Conservation (phyloP, 345 rosid genomes). For the Balakata baccata region DNA sequence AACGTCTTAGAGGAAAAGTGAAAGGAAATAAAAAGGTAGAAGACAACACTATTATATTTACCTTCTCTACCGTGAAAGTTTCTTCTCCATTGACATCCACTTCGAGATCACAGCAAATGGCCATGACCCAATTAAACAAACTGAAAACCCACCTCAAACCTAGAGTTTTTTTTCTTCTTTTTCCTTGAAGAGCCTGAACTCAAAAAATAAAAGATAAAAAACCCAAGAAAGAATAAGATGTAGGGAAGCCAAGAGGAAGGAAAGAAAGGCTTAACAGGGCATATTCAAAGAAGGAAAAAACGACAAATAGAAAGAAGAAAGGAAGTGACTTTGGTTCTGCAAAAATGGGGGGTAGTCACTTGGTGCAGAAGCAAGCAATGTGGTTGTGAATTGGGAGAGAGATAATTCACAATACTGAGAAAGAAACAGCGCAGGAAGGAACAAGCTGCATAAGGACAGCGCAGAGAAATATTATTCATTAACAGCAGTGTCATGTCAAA, state of each 20-base stretch:
- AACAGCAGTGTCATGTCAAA: neutral
- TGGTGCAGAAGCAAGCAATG: slow-evolving; percentile 5
- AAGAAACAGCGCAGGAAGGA: slow-evolving; percentile 6
- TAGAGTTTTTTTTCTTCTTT: slow-evolving; percentile 16
- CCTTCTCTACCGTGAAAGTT: slow-evolving; percentile 79
- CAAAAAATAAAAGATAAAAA: neutral
- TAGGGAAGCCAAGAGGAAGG: neutral
- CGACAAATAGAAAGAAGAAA: slow-evolving; percentile 18
- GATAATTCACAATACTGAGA: neutral
- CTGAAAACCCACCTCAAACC: slow-evolving; percentile 16
- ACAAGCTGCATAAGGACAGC: slow-evolving; percentile 13
- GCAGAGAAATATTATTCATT: neutral
- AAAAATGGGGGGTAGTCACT: slow-evolving; percentile 1
- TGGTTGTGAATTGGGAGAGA: neutral
- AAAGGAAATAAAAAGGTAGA: neutral
- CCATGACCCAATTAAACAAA: slow-evolving; percentile 44
- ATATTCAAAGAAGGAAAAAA: slow-evolving; percentile 8
- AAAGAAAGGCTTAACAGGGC: neutral
- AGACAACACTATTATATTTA: slow-evolving; percentile 17
- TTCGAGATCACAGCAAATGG: slow-evolving; percentile 75
- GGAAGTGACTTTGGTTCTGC: slow-evolving; percentile 4
- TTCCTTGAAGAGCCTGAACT: neutral
- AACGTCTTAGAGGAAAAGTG: neutral
- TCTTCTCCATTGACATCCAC: slow-evolving; percentile 93
- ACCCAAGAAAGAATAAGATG: slow-evolving; percentile 1